Conservation (phyloP, 495 filamentous ascomycete genomes). For the Hamigera avellanea region DNA sequence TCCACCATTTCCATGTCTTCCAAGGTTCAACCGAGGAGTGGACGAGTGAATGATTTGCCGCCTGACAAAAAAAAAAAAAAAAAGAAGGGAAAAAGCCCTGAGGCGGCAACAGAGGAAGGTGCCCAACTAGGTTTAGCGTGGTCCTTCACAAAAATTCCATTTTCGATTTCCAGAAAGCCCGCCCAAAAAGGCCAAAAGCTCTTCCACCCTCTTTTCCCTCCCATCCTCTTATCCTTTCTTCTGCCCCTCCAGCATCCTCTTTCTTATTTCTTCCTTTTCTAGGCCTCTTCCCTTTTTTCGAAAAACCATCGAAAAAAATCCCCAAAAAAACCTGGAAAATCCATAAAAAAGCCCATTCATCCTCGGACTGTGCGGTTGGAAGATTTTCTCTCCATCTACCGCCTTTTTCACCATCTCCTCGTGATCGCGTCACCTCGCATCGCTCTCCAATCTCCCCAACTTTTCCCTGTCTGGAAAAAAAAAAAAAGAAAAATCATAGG, state of each 20-base stretch:
- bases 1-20: too few species aligned
- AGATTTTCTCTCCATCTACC: conserved; percentile 18
- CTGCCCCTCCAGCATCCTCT: conserved; percentile 16
- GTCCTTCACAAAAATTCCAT: neutral
- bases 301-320: conserved; percentile 35
- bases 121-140: neutral
- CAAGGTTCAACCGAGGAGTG: too few species aligned
- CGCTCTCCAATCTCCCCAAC: neutral
- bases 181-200: conserved; percentile 5
- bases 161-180: conserved; percentile 17
- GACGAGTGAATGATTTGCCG: too few species aligned
- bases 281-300: conserved; percentile 24
- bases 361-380: conserved; percentile 26
- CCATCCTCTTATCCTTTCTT: conserved; percentile 25
- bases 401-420: conserved; percentile 9
- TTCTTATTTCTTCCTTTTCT: conserved; percentile 31
- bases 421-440: conserved; percentile 10
- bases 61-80: neutral
- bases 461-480: conserved; percentile 1
- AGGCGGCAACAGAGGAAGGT: too few species aligned
- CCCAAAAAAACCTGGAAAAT: conserved; percentile 31
- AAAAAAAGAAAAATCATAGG: too few species aligned
- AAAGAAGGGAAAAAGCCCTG: too few species aligned
- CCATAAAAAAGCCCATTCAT: conserved; percentile 16
- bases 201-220: conserved; percentile 8